Evolutionary conservation across 805 yeast genomes (phyloP).

Genomic region (Schwanniomyces occidentalis): DNA sequence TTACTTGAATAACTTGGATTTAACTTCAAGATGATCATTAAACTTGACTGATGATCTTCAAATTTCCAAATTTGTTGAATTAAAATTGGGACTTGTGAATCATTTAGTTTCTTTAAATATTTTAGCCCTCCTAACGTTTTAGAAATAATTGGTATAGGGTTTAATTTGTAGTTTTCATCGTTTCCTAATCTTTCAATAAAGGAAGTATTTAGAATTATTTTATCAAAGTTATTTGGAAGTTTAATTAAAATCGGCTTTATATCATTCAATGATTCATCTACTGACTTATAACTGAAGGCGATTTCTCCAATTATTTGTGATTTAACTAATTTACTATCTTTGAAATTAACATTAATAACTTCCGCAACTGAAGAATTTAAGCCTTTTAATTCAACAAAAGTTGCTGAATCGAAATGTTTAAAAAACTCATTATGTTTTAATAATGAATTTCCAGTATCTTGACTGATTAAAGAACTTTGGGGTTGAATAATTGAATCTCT

Average conservation of each 20-base stretch:
- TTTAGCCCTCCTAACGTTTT: constrained; percentile 80
- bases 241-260: constrained; percentile 34
- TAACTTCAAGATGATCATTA: constrained; percentile 69
- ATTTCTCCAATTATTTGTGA: constrained; percentile 81
- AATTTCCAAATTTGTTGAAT: constrained; percentile 88
- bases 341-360: constrained; percentile 70
- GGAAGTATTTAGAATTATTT: constrained; percentile 43
- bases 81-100: constrained; percentile 58
- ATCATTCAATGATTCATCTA: constrained; percentile 15
- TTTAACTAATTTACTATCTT: constrained; percentile 60
- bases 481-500: constrained; percentile 29
- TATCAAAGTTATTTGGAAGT: constrained; percentile 51
- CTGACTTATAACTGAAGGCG: constrained; percentile 65
- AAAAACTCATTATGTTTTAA: constrained; percentile 21
- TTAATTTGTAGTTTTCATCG: constrained; percentile 37
- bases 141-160: constrained; percentile 52
- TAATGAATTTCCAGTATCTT: constrained; percentile 41
- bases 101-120: constrained; percentile 56
- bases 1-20: constrained; percentile 43
- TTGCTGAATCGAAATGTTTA: constrained; percentile 21
- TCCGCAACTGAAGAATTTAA: constrained; percentile 86
- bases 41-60: constrained; percentile 81
- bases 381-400: constrained; percentile 57
- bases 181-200: constrained; percentile 27
- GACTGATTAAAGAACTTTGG: constrained; percentile 25